Evolutionary conservation across 139 green algal species (phyloP), one percentile per base, ranked within the genome.

Genomic region (Haematococcus sp.): DNA sequence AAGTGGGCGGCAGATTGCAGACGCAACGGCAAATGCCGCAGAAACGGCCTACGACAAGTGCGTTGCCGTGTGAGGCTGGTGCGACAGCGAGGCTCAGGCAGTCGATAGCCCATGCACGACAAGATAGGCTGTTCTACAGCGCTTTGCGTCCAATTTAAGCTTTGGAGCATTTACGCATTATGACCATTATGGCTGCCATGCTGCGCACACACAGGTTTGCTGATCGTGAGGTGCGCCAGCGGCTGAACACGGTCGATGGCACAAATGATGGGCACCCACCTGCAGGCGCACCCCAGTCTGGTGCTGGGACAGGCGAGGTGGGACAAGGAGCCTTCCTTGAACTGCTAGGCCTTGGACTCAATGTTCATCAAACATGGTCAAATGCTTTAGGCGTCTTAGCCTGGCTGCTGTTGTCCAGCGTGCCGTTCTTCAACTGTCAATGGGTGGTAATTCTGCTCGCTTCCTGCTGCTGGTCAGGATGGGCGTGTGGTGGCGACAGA

Each of bases 1-100:
- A 4, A 81, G 63, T 7, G 70, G 72, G 1, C 46, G 55, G 1
- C 58, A 93, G 76, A 83, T 90, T 9, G 85, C 76, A 15, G 68
- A 91, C 22, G 77, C 81, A 44, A 79, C 84, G 2, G 86, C 83
- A 0, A 54, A 82, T 2, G 90, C 90, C 31, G 91, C 90, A 2
- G 70, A 76, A 1, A 56, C 32, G 0, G 90, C 90, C 9, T 93
- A 91, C 70, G 88, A 94, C 76, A 49, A 70, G 35, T 28, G 13
- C 25, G 46, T 30, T 60, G n/a, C 0, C n/a, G 59, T 17, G 63
- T 63, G 23, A 4, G 54, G 4, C 7, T 17, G 13, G 23, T 63
- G 54, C 9, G 23, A 17, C 54, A 63, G 23, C 23, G 4, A 17
- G 40, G 7, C 11, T 49, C 40, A 19, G 40, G 7, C 40, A 11